Percentiles rank a stretch among this genome's conserved stretches.
Evolutionary conservation across 2,329 filamentous ascomycete genomes (phyloP).

Genomic region (Ambrosiella beaveri): DNA sequence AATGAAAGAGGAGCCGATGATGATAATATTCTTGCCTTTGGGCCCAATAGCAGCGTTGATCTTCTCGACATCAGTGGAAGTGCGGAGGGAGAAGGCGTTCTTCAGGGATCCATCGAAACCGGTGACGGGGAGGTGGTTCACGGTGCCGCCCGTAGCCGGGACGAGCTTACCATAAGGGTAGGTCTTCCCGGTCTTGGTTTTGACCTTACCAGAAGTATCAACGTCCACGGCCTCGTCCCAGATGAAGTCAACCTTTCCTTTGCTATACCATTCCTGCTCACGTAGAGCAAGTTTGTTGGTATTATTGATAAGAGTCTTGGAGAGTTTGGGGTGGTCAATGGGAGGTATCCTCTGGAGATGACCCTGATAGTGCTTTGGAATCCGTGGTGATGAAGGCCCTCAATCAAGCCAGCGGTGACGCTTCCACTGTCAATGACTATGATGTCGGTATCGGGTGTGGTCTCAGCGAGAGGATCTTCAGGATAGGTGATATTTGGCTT

Average conservation of each 20-base stretch:
- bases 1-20: slow-evolving; percentile 89
- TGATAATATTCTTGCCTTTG: slow-evolving; percentile 76
- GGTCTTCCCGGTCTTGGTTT: slow-evolving; percentile 56
- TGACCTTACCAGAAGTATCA: slow-evolving; percentile 59
- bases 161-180: slow-evolving; percentile 74
- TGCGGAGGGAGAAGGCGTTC: slow-evolving; percentile 76
- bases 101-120: slow-evolving; percentile 64
- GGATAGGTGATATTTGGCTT: slow-evolving; percentile 34
- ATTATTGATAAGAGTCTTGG: slow-evolving; percentile 80
- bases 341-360: slow-evolving; percentile 62
- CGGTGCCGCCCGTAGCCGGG: slow-evolving; percentile 70
- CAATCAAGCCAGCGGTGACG: slow-evolving; percentile 63
- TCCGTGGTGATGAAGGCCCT: slow-evolving; percentile 66
- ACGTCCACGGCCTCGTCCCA: slow-evolving; percentile 51
- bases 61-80: slow-evolving; percentile 55
- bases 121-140: slow-evolving; percentile 57
- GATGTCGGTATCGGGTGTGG: slow-evolving; percentile 26
- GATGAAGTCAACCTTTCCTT: slow-evolving; percentile 38
- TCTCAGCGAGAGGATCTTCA: slow-evolving; percentile 45
- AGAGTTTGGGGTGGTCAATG: slow-evolving; percentile 88
- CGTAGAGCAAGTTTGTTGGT: slow-evolving; percentile 61
- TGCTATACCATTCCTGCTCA: slow-evolving; percentile 59
- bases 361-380: slow-evolving; percentile 68
- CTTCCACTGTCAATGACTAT: slow-evolving; percentile 82
- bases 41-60: slow-evolving; percentile 69